phyloP scores from a whole-genome alignment of 202 grass and related monocot genomes.

The Brachypodium distachyon region DNA sequence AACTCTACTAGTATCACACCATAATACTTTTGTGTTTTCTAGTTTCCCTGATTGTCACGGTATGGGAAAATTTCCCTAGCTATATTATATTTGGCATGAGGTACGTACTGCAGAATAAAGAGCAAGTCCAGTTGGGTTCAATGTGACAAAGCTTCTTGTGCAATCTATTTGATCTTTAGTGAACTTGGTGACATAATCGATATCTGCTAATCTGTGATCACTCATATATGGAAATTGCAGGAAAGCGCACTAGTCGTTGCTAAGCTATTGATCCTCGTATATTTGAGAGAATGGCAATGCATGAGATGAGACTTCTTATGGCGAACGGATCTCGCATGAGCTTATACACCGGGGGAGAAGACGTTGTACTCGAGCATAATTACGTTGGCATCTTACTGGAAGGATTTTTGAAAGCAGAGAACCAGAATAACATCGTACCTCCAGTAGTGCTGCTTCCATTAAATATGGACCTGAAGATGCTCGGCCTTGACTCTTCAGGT shows the following conservation, averaged over 20 bases:
- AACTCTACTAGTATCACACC: background rate
- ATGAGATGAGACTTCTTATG: constrained; percentile 57
- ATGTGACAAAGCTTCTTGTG: background rate
- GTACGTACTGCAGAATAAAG: too few species aligned
- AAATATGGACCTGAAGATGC: constrained; percentile 34
- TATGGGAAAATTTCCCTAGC: background rate
- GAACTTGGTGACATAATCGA: background rate
- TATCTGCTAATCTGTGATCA: background rate
- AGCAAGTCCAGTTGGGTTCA: too few species aligned
- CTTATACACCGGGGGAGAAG: constrained; percentile 63
- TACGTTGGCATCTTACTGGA: constrained; percentile 70
- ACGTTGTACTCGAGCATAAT: constrained; percentile 41
- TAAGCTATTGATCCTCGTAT: constrained; percentile 60
- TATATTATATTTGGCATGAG: too few species aligned
- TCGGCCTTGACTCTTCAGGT: constrained; percentile 64
- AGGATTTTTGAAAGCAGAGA: constrained; percentile 52
- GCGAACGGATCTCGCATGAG: constrained; percentile 60
- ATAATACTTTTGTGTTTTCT: background rate
- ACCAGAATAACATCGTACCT: constrained; percentile 43
- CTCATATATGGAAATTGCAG: constrained; percentile 29
- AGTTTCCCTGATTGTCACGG: background rate
- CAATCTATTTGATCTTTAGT: background rate
- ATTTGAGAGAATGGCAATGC: constrained; percentile 83
- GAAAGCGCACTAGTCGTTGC: constrained; percentile 63
- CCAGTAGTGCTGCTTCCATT: constrained; percentile 43